A percentile compares a stretch with the other conserved stretches of the same genome.
Conservation (phyloP, 768 basidiomycete species). For the Pleurotus platypus region DNA sequence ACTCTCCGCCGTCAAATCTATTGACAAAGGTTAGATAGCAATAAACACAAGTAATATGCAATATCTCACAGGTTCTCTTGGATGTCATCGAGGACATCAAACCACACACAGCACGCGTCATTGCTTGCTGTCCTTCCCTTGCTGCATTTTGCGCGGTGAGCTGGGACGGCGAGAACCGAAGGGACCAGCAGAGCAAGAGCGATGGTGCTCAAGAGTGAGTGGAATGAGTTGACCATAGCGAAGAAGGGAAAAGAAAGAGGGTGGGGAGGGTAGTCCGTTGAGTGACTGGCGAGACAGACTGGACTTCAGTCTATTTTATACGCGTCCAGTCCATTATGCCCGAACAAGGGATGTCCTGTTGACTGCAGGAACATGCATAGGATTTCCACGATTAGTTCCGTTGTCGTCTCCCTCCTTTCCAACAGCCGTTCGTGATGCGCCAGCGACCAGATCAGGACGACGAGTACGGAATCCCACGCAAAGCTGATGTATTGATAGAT, state of each 20-base stretch:
- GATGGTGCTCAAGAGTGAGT: background rate
- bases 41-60: background rate
- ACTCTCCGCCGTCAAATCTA: conserved; percentile 8
- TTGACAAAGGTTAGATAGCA: background rate
- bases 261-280: background rate
- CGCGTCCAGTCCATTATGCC: background rate
- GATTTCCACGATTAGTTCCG: no score
- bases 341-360: background rate
- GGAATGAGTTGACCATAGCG: background rate
- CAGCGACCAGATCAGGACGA: background rate
- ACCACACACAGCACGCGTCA: conserved; percentile 5
- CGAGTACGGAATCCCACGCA: background rate
- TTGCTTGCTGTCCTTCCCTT: conserved; percentile 7
- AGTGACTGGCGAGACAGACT: background rate
- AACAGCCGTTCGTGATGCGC: background rate
- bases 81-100: conserved; percentile 8
- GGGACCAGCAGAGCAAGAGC: conserved; percentile 1
- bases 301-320: background rate
- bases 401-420: background rate
- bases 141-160: conserved; percentile 4
- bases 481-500: background rate
- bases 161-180: background rate
- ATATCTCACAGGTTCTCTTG: conserved; percentile 3
- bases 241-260: background rate
- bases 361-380: background rate